Evolutionary conservation across 2,329 filamentous ascomycete species (phyloP), one percentile per base, ranked within the genome.

Genomic region (Pyrenochaeta sp.): DNA sequence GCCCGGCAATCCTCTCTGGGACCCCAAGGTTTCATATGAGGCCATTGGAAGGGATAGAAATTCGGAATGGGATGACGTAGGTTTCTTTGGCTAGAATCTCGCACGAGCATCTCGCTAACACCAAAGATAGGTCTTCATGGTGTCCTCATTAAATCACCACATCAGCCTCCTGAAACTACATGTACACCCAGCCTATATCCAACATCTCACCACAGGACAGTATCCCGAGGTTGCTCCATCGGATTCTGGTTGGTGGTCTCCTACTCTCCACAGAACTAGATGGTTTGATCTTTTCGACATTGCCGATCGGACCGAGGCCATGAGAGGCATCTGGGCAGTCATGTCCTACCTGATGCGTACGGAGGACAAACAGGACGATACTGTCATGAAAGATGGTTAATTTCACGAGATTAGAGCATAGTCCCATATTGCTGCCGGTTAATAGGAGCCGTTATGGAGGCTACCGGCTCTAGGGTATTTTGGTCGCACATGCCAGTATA

Each of bases 91-190:
- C n/a, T 38, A 28, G 18, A 32, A 40, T 22, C 20, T 28, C n/a
- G n/a, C n/a, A n/a, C n/a, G n/a, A n/a, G n/a, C 11, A 9, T 34
- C 26, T 34, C 35, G 40, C 41, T 64, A 19, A 67, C 37, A 18
- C 19, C 9, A n/a, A 29, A 3, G 14, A 19, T 56, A 85, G 81
- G 76, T 85, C 37, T 85, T 81, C 66, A 77, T 85, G 74, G 58
- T 85, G 34, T 85, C 82, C 9, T 81, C 81, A 17, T 72, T 85
- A 51, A 85, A 85, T 61, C 82, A 84, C 65, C 83, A 86, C 54
- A 73, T 85, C 48, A 77, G 79, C 42, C 77, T 86, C 34, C 62
- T 86, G 38, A 81, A 81, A 53, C 71, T 86, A 34, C 79, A 76
- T 21, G 74, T 86, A 30, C 82, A 85, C 61, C 68, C 71, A 17